A percentile compares a stretch with the other conserved stretches of the same genome.
These are phyloP conservation scores for Saturnispora serradocipensis DNA, from an alignment of 805 yeast genomes.

Conservation along the genomic window DNA sequence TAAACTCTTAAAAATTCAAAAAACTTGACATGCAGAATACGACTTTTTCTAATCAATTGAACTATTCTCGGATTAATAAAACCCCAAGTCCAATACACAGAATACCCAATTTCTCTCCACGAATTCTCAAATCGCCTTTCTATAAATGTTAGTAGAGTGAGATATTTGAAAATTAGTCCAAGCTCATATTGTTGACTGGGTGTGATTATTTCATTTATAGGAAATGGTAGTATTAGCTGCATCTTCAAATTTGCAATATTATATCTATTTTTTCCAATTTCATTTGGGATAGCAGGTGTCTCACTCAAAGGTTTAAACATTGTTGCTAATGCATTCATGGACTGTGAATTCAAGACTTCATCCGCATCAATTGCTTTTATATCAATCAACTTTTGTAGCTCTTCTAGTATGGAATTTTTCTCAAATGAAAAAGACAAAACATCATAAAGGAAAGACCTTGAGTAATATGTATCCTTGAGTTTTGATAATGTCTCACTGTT, in stretches of 20 bases:
- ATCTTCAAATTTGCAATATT: constrained; percentile 44
- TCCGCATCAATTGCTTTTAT: constrained; percentile 48
- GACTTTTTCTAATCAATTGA: constrained; percentile 45
- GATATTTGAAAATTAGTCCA: constrained; percentile 69
- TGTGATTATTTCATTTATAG: constrained; percentile 66
- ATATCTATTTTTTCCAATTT: constrained; percentile 9
- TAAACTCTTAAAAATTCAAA: constrained; percentile 47
- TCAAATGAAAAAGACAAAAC: constrained; percentile 15
- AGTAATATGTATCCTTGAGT: not conserved
- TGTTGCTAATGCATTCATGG: constrained; percentile 35
- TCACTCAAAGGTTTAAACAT: constrained; percentile 33
- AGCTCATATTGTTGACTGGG: constrained; percentile 66
- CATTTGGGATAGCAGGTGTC: constrained; percentile 11
- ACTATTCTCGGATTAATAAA: constrained; percentile 35
- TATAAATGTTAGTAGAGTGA: constrained; percentile 53
- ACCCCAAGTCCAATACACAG: constrained; percentile 56
- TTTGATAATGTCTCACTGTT: not conserved
- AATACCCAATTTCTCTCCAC: constrained; percentile 62
- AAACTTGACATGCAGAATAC: constrained; percentile 51
- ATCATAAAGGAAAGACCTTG: not conserved
- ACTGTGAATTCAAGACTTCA: constrained; percentile 36
- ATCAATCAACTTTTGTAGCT: constrained; percentile 41
- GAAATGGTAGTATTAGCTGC: constrained; percentile 70
- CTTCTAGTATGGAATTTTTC: constrained; percentile 17
- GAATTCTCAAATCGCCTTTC: constrained; percentile 51